A percentile compares a stretch with the other conserved stretches of the same genome.
phyloP scores from a whole-genome alignment of 129 eudicot species.

The Pulicaria dysenterica region DNA sequence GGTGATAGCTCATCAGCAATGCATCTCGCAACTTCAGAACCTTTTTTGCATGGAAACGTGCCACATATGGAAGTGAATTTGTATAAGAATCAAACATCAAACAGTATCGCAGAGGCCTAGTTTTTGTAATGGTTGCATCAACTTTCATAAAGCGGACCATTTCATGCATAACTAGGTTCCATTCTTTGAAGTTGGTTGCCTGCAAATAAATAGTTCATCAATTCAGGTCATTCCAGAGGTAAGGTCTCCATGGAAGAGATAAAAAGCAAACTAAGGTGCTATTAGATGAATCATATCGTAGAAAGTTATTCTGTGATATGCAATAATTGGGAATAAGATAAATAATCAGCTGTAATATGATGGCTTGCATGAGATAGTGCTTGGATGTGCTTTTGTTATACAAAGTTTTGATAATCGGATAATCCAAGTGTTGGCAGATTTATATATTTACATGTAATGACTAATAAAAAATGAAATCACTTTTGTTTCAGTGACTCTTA shows the following conservation, averaged over 20 bases:
- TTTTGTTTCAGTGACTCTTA: not conserved
- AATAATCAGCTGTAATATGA: not conserved
- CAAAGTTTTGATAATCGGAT: not conserved
- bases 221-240: not conserved
- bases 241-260: not conserved
- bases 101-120: conserved; percentile 79
- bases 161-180: conserved; percentile 91
- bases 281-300: not conserved
- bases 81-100: conserved; percentile 69
- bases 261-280: not conserved
- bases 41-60: conserved; percentile 92
- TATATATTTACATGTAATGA: not conserved
- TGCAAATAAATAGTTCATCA: conserved; percentile 27
- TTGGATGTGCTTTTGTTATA: not conserved
- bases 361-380: not conserved
- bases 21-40: conserved; percentile 89
- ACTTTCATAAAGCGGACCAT: conserved; percentile 70
- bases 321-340: not conserved
- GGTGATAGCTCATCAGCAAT: conserved; percentile 83
- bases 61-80: conserved; percentile 70
- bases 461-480: not conserved
- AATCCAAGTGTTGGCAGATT: not conserved
- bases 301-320: not conserved
- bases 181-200: conserved; percentile 85
- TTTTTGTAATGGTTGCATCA: conserved; percentile 45